A percentile compares a stretch with the other conserved stretches of the same genome.
Evolutionary conservation across 1,139 yeast species (phyloP).

Genomic region (Geotrichum reessii): DNA sequence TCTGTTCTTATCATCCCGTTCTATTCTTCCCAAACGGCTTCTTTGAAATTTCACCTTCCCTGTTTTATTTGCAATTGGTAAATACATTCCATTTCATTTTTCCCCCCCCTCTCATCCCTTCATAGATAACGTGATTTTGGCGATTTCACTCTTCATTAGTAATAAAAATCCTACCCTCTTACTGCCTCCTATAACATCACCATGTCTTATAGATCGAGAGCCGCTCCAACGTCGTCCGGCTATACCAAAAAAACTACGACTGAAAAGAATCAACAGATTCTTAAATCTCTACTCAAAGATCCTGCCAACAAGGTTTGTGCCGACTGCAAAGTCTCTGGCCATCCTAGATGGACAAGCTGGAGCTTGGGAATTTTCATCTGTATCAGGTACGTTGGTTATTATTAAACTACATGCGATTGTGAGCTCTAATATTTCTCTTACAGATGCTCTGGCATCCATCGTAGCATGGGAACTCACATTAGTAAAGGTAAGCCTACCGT

Average conservation of each 20-base stretch:
- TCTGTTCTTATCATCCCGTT: not conserved
- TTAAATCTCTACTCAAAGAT: constrained; percentile 68
- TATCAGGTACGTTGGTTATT: constrained; percentile 39
- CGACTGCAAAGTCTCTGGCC: constrained; percentile 82
- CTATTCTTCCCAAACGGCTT: not conserved
- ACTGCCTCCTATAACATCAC: not conserved
- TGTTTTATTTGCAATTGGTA: not conserved
- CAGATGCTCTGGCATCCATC: constrained; percentile 88
- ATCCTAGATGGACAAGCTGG: constrained; percentile 99
- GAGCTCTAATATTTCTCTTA: not conserved
- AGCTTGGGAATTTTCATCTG: constrained; percentile 88
- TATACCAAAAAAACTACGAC: constrained; percentile 18
- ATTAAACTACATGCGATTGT: not conserved
- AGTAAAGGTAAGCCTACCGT: constrained; percentile 30
- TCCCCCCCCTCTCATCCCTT: not conserved
- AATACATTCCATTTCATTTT: not conserved
- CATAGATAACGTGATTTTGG: not conserved
- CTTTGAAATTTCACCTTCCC: not conserved
- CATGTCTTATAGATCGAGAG: constrained; percentile 12
- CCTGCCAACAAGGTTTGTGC: constrained; percentile 75
- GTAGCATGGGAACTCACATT: constrained; percentile 93
- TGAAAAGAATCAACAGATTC: constrained; percentile 57
- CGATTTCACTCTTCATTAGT: not conserved
- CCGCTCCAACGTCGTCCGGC: constrained; percentile 3
- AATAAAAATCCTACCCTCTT: too few species aligned